Conservation (phyloP, 2,329 filamentous ascomycete species). For the Teratosphaeria epicoccoides region DNA sequence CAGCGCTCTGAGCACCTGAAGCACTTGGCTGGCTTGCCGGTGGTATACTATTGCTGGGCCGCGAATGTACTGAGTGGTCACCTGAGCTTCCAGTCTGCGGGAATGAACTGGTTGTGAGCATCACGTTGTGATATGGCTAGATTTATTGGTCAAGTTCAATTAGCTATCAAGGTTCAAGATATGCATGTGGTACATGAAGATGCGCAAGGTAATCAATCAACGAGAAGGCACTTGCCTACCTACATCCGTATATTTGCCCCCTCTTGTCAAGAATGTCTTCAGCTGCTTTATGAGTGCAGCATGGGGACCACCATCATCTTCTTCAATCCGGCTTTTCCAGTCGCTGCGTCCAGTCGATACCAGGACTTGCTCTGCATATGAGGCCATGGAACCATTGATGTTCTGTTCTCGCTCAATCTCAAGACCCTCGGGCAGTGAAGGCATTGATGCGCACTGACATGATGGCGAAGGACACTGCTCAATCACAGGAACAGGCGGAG, state of each 20-base stretch:
- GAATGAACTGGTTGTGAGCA: conserved; percentile 68
- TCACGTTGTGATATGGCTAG: conserved; percentile 74
- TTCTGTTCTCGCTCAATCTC: conserved; percentile 62
- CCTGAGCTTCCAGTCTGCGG: conserved; percentile 34
- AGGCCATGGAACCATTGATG: conserved; percentile 65
- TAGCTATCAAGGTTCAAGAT: conserved; percentile 1
- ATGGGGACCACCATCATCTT: conserved; percentile 49
- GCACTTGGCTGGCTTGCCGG: background rate
- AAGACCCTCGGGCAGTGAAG: conserved; percentile 53
- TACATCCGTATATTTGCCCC: conserved; percentile 37
- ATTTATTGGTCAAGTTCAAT: background rate
- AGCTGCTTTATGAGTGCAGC: conserved; percentile 54
- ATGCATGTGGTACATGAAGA: background rate
- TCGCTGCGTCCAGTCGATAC: conserved; percentile 70
- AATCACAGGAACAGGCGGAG: conserved; percentile 35
- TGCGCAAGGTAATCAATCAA: background rate
- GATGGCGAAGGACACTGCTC: conserved; percentile 61
- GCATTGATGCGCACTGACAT: conserved; percentile 61
- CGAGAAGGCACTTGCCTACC: conserved; percentile 15
- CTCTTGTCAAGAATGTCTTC: conserved; percentile 42
- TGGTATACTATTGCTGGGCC: background rate
- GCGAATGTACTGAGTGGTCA: background rate
- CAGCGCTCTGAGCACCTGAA: conserved; percentile 16
- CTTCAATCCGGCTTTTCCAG: conserved; percentile 76
- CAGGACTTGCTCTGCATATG: conserved; percentile 72